phyloP scores from a whole-genome alignment of 169 alveolate species.

The Eimeria maxima region DNA sequence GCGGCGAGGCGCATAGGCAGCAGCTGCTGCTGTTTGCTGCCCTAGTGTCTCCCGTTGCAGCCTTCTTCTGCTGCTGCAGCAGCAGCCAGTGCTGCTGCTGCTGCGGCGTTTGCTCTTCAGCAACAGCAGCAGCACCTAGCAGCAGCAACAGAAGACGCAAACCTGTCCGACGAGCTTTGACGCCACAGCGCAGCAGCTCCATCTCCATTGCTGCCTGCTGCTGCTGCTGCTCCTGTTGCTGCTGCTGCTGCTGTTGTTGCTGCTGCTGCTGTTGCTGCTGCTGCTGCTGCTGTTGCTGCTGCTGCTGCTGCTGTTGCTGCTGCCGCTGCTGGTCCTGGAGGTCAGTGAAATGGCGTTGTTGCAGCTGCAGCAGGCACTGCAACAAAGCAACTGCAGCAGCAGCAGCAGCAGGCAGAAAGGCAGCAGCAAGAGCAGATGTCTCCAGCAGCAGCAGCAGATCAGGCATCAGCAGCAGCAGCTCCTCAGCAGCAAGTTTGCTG shows the following conservation, averaged over 20 bases:
- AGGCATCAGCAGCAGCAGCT: constrained; percentile 14
- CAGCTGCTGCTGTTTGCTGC: not conserved
- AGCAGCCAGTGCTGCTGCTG: constrained; percentile 26
- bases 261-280: no score
- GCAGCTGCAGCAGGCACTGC: not conserved
- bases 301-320: no score
- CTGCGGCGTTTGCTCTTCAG: not conserved
- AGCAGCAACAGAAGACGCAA: constrained; percentile 32
- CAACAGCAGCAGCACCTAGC: not conserved
- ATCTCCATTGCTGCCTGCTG: not conserved
- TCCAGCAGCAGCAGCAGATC: constrained; percentile 40
- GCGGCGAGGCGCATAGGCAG: not conserved
- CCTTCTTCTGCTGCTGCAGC: not conserved
- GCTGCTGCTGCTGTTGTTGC: constrained; percentile 38
- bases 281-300: no score
- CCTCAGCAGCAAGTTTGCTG: not conserved
- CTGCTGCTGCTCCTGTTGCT: constrained; percentile 8
- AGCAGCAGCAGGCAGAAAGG: no score
- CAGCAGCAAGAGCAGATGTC: not conserved
- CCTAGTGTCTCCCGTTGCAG: no score
- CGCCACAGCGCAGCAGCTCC: constrained; percentile 18
- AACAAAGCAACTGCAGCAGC: no score
- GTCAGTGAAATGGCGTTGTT: not conserved
- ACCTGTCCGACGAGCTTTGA: constrained; percentile 21
- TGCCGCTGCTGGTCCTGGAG: constrained; percentile 6